Conservation (phyloP, 345 rosid species). For the Eucalyptus marginata region DNA sequence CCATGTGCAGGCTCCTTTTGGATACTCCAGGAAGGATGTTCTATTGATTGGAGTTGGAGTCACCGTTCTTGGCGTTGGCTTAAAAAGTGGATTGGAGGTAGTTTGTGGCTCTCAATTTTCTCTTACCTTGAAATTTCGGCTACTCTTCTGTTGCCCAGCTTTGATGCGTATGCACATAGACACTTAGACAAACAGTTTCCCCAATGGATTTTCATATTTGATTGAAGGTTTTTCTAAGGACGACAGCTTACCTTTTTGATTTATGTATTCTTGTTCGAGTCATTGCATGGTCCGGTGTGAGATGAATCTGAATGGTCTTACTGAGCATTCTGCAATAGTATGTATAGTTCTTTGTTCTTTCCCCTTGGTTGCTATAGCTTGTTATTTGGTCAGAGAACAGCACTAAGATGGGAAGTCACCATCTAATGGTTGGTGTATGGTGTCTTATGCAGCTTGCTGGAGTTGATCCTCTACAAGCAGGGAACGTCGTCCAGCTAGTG, state of each 20-base stretch:
- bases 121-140: neutral
- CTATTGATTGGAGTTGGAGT: slow-evolving; percentile 81
- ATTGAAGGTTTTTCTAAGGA: neutral
- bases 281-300: neutral
- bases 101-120: neutral
- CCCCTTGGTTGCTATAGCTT: neutral
- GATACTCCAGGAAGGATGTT: slow-evolving; percentile 89
- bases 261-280: neutral
- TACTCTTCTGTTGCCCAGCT: neutral
- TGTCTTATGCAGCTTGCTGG: slow-evolving; percentile 51
- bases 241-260: neutral
- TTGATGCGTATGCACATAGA: neutral
- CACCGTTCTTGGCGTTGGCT: slow-evolving; percentile 56
- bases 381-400: neutral
- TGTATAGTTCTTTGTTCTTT: neutral
- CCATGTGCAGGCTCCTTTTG: slow-evolving; percentile 52
- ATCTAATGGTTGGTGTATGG: neutral
- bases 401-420: neutral
- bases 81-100: slow-evolving; percentile 94
- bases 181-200: neutral
- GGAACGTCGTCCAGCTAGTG: slow-evolving; percentile 79
- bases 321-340: neutral
- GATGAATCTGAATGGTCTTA: neutral
- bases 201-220: neutral
- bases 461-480: slow-evolving; percentile 84